Conservation (phyloP, 1,284 basidiomycete species). For the Volvariella surrecta region DNA sequence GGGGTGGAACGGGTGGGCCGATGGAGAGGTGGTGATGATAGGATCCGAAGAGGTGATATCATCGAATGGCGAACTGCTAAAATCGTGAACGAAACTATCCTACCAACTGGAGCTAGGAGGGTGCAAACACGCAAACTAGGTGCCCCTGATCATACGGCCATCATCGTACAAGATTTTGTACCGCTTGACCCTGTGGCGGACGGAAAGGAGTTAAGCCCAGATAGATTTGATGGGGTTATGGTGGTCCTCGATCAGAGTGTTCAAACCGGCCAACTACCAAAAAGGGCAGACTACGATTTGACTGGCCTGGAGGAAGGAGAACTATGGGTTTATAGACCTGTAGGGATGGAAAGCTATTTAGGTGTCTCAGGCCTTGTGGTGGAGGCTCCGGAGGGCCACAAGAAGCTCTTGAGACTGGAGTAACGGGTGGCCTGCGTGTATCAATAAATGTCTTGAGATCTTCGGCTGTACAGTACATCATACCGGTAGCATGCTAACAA, state of each 20-base stretch:
- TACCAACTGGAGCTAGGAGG: conserved; percentile 7
- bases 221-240: conserved; percentile 16
- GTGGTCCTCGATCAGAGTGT: conserved; percentile 23
- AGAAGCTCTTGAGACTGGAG: conserved; percentile 5
- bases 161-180: conserved; percentile 22
- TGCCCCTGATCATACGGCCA: conserved; percentile 30
- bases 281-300: conserved; percentile 19
- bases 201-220: conserved; percentile 17
- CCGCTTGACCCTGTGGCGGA: conserved; percentile 13
- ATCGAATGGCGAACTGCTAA: conserved; percentile 41
- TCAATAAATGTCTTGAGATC: no score
- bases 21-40: conserved; percentile 46
- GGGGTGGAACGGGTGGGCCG: conserved; percentile 29
- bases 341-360: conserved; percentile 20
- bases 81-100: conserved; percentile 18
- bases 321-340: conserved; percentile 24
- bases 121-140: conserved; percentile 21
- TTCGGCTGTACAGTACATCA: no score
- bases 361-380: conserved; percentile 16
- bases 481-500: no score
- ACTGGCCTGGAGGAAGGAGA: conserved; percentile 21
- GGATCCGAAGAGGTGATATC: conserved; percentile 46
- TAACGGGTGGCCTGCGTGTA: no score
- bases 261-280: conserved; percentile 14
- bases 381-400: conserved; percentile 10